These are phyloP conservation scores for Trypanosoma avium DNA, from an alignment of 208 protist species.

Conservation along the genomic window DNA sequence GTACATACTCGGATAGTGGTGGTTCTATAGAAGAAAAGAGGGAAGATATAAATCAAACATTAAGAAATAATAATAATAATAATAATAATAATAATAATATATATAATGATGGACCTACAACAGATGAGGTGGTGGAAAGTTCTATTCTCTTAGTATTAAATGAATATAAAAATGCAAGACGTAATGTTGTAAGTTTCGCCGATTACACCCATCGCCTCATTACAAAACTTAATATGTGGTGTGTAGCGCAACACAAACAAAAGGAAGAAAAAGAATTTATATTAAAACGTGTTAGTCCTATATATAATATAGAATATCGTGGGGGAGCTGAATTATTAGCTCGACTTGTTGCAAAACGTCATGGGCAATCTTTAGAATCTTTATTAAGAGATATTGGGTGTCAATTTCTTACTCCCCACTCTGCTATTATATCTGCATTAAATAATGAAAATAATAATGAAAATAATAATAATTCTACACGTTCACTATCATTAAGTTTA, in stretches of 20 bases:
- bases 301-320: conserved; percentile 19
- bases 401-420: conserved; percentile 49
- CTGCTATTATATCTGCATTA: not conserved
- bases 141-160: conserved; percentile 60
- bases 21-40: not conserved
- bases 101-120: not conserved
- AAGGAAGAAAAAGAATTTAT: not conserved
- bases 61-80: not conserved
- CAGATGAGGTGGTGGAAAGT: conserved; percentile 30
- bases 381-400: conserved; percentile 65
- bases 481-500: conserved; percentile 7
- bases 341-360: conserved; percentile 25
- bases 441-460: not conserved
- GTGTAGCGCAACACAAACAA: not conserved
- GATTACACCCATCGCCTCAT: conserved; percentile 70
- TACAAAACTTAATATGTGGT: conserved; percentile 42
- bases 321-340: conserved; percentile 21
- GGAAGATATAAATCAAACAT: no score
- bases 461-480: not conserved
- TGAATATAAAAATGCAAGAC: conserved; percentile 51
- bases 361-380: conserved; percentile 27
- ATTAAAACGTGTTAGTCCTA: not conserved
- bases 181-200: conserved; percentile 54
- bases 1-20: conserved; percentile 27
- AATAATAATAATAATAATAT: not conserved